Evolutionary conservation across 169 alveolate species (phyloP).

Genomic region (Plasmodium cynomolgi): DNA sequence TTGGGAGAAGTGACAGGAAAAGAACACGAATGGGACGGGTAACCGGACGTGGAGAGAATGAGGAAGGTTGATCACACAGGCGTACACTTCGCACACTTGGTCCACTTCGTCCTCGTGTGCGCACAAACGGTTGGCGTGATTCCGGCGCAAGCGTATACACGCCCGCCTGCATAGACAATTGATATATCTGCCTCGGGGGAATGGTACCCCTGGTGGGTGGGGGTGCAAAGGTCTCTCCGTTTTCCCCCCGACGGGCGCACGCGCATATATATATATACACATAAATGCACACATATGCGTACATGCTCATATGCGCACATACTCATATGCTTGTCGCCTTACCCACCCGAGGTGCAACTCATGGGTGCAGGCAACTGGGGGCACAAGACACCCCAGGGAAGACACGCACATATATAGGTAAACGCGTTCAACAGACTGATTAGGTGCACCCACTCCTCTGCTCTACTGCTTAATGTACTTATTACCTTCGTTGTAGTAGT

Average conservation of each 20-base stretch:
- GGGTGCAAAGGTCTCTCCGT: neutral
- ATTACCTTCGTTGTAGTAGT: slow-evolving; percentile 11
- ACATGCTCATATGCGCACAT: neutral
- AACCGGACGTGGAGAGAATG: neutral
- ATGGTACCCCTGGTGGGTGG: neutral
- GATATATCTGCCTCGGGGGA: neutral
- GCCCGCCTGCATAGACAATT: neutral
- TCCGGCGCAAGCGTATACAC: neutral
- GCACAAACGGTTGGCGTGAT: neutral
- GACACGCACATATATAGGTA: neutral
- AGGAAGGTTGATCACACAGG: neutral
- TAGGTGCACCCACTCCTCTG: neutral
- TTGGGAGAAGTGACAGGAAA: neutral
- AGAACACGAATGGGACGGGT: neutral
- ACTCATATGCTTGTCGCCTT: neutral
- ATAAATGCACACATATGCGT: neutral
- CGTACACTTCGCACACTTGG: neutral
- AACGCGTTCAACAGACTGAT: neutral
- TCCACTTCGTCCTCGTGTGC: neutral
- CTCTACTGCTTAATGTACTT: slow-evolving; percentile 10
- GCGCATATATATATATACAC: neutral
- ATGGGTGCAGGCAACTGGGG: neutral
- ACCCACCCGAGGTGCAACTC: neutral
- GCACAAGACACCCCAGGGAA: neutral
- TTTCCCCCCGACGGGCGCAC: neutral